Evolutionary conservation across 148 eudicot genomes (phyloP).

Genomic region (Arbutus unedo): DNA sequence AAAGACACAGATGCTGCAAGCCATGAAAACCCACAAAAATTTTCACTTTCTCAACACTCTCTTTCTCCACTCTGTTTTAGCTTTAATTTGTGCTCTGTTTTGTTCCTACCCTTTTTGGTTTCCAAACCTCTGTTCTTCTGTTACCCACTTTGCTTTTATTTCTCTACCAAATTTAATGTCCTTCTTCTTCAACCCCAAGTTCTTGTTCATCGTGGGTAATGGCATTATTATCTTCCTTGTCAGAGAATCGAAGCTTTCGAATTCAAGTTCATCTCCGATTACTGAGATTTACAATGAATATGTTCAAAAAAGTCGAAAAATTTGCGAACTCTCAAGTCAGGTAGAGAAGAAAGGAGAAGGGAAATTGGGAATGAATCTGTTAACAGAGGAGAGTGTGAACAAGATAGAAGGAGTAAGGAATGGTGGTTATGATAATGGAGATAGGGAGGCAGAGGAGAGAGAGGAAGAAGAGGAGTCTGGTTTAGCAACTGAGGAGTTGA

Average conservation of each 20-base stretch:
- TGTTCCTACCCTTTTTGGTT: slow-evolving; percentile 7
- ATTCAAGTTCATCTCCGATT: too few species aligned
- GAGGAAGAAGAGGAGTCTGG: too few species aligned
- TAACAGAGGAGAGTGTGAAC: neutral
- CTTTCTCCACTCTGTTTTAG: slow-evolving; percentile 12
- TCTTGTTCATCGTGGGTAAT: slow-evolving; percentile 17
- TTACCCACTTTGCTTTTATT: neutral
- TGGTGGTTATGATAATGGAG: too few species aligned
- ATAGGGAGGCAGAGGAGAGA: neutral
- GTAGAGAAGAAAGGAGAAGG: neutral
- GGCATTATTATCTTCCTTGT: slow-evolving; percentile 15
- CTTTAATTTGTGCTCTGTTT: neutral
- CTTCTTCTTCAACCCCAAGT: slow-evolving; percentile 14
- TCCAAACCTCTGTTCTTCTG: neutral
- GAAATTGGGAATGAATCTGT: neutral
- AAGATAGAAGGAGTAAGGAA: neutral
- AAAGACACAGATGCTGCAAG: neutral
- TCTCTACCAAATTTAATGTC: neutral
- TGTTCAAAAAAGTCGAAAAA: neutral
- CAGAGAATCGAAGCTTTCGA: slow-evolving; percentile 3
- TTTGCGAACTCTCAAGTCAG: neutral
- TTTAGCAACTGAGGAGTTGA: too few species aligned
- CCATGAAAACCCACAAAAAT: slow-evolving; percentile 6
- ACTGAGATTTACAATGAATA: too few species aligned
- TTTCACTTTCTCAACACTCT: neutral